phyloP scores from a whole-genome alignment of 2,329 filamentous ascomycete species.

The Cladosporium sp. region DNA sequence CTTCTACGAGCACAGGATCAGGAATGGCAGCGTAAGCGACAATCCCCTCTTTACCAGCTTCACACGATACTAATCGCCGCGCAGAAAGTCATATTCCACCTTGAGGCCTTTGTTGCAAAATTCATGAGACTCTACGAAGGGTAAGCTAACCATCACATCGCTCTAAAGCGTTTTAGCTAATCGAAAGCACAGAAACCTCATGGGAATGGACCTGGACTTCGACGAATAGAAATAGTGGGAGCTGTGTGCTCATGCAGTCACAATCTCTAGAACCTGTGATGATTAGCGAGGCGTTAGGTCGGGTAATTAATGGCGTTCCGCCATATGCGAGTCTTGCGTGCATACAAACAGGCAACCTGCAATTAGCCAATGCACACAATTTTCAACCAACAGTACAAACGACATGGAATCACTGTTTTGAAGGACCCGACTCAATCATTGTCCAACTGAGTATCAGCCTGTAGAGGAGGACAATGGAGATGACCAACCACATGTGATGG shows the following conservation, averaged over 20 bases:
- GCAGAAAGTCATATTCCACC: conserved; percentile 91
- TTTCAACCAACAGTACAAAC: neutral
- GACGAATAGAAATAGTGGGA: conserved; percentile 29
- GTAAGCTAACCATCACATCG: conserved; percentile 48
- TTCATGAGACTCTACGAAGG: conserved; percentile 97
- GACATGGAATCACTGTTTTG: neutral
- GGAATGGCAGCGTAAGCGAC: conserved; percentile 66
- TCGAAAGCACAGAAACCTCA: conserved; percentile 52
- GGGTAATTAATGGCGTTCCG: neutral
- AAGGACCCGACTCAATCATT: neutral
- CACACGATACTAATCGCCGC: neutral
- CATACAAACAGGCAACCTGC: neutral
- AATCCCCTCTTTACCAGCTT: too few species aligned
- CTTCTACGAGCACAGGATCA: conserved; percentile 95
- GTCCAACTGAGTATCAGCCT: neutral
- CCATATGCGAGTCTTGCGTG: neutral
- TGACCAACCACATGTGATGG: neutral
- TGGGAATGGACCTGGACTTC: conserved; percentile 73
- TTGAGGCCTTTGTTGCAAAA: conserved; percentile 97
- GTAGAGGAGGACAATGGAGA: neutral
- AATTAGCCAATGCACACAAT: neutral
- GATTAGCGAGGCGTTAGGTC: conserved; percentile 33
- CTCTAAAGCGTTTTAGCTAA: neutral
- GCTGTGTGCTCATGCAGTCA: neutral
- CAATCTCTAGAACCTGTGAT: neutral